phyloP scores from a whole-genome alignment of 1,284 basidiomycete genomes.

The Xerocomus amazonicus region DNA sequence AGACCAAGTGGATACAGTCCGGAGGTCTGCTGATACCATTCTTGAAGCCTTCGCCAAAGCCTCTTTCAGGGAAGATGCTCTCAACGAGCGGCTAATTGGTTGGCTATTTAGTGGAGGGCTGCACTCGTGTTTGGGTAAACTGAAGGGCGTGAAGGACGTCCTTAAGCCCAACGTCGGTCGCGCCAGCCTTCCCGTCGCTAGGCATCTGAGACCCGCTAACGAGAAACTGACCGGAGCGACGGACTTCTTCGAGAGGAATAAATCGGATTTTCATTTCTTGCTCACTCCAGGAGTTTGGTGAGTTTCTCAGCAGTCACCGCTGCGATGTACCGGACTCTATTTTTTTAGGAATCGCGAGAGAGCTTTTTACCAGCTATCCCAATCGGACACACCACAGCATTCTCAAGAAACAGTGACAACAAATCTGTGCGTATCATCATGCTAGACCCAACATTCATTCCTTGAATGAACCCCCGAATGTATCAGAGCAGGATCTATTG shows the following conservation, averaged over 20 bases:
- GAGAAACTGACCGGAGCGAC: not conserved
- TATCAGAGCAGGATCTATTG: too few species aligned
- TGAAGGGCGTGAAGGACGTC: not conserved
- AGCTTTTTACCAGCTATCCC: too few species aligned
- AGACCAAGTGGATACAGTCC: not conserved
- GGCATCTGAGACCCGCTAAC: not conserved
- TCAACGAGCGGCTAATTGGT: not conserved
- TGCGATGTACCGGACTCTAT: too few species aligned
- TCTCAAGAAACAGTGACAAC: too few species aligned
- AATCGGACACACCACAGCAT: too few species aligned
- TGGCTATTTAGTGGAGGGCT: not conserved
- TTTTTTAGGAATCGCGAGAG: not conserved
- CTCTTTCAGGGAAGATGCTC: not conserved
- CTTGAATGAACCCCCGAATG: too few species aligned
- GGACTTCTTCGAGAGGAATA: not conserved
- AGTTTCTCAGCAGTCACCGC: not conserved
- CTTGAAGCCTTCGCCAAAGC: not conserved
- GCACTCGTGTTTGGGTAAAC: not conserved
- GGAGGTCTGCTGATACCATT: not conserved
- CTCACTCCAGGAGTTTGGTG: not conserved
- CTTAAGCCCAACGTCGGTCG: not conserved
- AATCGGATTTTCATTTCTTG: not conserved
- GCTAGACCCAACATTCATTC: too few species aligned
- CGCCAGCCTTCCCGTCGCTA: not conserved
- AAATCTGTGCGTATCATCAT: too few species aligned